These are phyloP conservation scores for Andrographis paniculata DNA, from an alignment of 305 asterid species.

Conservation along the genomic window DNA sequence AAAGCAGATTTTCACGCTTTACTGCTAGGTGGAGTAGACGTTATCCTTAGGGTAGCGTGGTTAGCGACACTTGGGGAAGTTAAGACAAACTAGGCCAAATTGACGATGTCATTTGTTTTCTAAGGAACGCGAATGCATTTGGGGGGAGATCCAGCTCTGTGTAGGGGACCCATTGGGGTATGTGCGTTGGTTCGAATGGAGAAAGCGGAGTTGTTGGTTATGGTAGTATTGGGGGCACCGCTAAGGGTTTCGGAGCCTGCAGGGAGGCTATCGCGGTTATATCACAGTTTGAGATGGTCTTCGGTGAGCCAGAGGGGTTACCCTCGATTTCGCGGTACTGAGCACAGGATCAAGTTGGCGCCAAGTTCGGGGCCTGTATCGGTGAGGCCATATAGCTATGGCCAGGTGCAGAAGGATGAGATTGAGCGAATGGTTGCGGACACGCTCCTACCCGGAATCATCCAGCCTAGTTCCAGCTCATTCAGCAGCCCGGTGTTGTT, in stretches of 20 bases:
- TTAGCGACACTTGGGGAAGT: not conserved
- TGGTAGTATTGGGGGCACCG: not conserved
- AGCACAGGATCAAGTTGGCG: not conserved
- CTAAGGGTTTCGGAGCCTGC: not conserved
- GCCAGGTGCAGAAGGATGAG: not conserved
- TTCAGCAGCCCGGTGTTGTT: not conserved
- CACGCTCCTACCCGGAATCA: not conserved
- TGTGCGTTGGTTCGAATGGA: too few relatives aligned
- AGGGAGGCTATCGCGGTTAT: not conserved
- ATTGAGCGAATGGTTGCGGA: not conserved
- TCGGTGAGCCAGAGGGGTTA: not conserved
- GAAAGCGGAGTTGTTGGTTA: too few relatives aligned
- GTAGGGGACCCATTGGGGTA: too few relatives aligned
- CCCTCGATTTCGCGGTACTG: not conserved
- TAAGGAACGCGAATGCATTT: too few relatives aligned
- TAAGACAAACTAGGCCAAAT: not conserved
- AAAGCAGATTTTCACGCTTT: not conserved
- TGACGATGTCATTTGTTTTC: not conserved
- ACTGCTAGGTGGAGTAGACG: not conserved
- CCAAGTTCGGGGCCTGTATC: not conserved
- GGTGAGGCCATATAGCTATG: slow-evolving; percentile 2
- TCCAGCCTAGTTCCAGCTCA: slow-evolving; percentile 6
- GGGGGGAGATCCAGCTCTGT: too few relatives aligned
- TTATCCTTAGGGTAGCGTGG: not conserved
- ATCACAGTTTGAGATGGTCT: not conserved